phyloP scores from a whole-genome alignment of 805 yeast species.

The Sugiyamaella lignohabitans region DNA sequence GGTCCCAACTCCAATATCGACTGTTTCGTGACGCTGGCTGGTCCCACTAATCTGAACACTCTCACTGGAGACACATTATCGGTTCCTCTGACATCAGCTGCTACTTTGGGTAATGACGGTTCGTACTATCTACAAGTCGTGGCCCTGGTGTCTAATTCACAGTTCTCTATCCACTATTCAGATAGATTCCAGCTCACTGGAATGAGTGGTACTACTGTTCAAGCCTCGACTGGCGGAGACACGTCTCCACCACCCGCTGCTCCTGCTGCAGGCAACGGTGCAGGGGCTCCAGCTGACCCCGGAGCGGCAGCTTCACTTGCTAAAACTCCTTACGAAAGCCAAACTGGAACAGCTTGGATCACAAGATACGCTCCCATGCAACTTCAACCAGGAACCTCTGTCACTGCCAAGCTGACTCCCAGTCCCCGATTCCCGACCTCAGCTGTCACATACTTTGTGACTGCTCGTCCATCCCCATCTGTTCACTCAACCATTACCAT shows the following conservation, averaged over 20 bases:
- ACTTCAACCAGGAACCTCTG: slow-evolving; percentile 66
- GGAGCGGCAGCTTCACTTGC: slow-evolving; percentile 47
- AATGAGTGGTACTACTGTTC: slow-evolving; percentile 55
- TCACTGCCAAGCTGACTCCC: slow-evolving; percentile 49
- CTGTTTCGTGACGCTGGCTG: slow-evolving; percentile 27
- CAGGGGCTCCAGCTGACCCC: slow-evolving; percentile 36
- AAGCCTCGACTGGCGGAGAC: slow-evolving; percentile 41
- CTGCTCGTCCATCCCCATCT: slow-evolving; percentile 40
- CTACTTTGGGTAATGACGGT: slow-evolving; percentile 54
- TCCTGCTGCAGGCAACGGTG: slow-evolving; percentile 30
- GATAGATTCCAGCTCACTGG: slow-evolving; percentile 58
- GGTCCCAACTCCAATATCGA: slow-evolving; percentile 52
- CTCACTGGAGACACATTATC: slow-evolving; percentile 2
- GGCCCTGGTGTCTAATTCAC: slow-evolving; percentile 38
- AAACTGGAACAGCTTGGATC: slow-evolving; percentile 52
- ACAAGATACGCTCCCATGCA: slow-evolving; percentile 92
- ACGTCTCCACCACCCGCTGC: slow-evolving; percentile 39
- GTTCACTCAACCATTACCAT: slow-evolving; percentile 67
- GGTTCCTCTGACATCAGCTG: slow-evolving; percentile 39
- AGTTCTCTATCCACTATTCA: slow-evolving; percentile 59
- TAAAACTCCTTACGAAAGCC: slow-evolving; percentile 63
- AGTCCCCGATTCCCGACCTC: slow-evolving; percentile 61
- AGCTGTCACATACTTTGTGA: slow-evolving; percentile 53
- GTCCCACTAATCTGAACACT: neutral
- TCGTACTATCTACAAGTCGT: slow-evolving; percentile 65